Evolutionary conservation across 805 yeast genomes (phyloP), one percentile per base, ranked within the genome.

Genomic region (Lipomyces spencermartinsiae): DNA sequence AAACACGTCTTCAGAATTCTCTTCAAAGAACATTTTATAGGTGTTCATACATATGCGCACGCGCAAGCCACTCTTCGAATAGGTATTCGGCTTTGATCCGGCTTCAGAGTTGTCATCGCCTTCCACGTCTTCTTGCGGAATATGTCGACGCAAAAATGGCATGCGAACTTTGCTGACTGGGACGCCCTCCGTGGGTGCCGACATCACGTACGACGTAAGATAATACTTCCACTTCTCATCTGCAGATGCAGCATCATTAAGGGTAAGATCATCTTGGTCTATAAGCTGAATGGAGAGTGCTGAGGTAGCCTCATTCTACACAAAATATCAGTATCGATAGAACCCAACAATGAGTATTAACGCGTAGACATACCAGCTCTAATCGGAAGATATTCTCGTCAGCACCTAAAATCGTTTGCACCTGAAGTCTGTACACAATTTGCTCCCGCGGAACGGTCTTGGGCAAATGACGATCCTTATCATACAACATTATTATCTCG

Each of bases 151-250:
- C 72, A 91, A 81, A 78, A 94, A 90, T 33, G 98, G 98, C 78
- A 92, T 83, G 70, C 85, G 85, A 64, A 95, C 85, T 72, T 87
- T 87, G 56, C 90, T 87, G 22, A 91, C 86, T 19, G 92, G 88
- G 19, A 95, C 90, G 37, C 98, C 98, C 78, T 95, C 99, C 1
- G 99, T 95, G 51, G 99, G 98, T 75, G 92, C 97, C 2, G 97
- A 90, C 91, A 95, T 90, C 56, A 93, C 86, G 78, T 90, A 95
- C 56, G 97, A 91, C 0, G 98, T 94, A 61, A 95, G 85, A 76
- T 95, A 95, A 80, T 95, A 94, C 77, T 92, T 93, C 90, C 97
- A 95, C 74, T 86, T 86, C 71, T 92, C 96, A 73, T 91, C 94
- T 2, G 87, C 86, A 29, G 88, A 85, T 73, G 83, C 82, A 10